phyloP scores from a whole-genome alignment of 371 early-diverging fungal genomes.

The Zychaea mexicana region DNA sequence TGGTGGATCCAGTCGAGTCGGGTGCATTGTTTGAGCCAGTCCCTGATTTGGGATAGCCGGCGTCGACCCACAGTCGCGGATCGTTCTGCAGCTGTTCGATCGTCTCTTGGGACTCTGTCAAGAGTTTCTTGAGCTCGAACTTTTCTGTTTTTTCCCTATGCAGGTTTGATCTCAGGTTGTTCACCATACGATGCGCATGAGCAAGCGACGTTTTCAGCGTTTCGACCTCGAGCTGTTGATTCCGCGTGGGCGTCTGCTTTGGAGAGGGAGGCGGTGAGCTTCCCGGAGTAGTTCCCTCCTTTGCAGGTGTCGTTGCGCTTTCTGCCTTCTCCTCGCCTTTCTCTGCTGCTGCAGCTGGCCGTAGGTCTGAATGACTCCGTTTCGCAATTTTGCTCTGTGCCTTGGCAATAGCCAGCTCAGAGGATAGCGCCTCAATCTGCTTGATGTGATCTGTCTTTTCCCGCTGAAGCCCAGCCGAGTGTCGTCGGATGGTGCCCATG shows the following conservation, averaged over 20 bases:
- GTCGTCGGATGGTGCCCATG: slow-evolving; percentile 61
- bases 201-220: slow-evolving; percentile 45
- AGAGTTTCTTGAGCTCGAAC: slow-evolving; percentile 62
- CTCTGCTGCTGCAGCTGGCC: slow-evolving; percentile 28
- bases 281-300: slow-evolving; percentile 12
- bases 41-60: slow-evolving; percentile 17
- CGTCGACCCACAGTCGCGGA: slow-evolving; percentile 47
- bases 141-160: slow-evolving; percentile 61
- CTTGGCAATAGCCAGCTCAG: slow-evolving; percentile 54
- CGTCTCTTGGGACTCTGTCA: slow-evolving; percentile 63
- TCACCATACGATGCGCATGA: slow-evolving; percentile 53
- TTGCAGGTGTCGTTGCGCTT: slow-evolving; percentile 20
- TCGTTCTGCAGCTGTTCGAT: slow-evolving; percentile 65
- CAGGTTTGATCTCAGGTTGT: slow-evolving; percentile 44
- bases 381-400: slow-evolving; percentile 46
- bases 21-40: slow-evolving; percentile 5
- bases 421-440: slow-evolving; percentile 63
- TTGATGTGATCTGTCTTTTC: slow-evolving; percentile 65
- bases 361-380: slow-evolving; percentile 34
- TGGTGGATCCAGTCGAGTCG: neutral
- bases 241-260: slow-evolving; percentile 23
- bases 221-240: slow-evolving; percentile 48
- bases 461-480: slow-evolving; percentile 60
- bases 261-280: slow-evolving; percentile 28
- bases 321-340: slow-evolving; percentile 30